Conservation (phyloP, 1,139 yeast species). For the Zhuliangozyma parablackwelliae region DNA sequence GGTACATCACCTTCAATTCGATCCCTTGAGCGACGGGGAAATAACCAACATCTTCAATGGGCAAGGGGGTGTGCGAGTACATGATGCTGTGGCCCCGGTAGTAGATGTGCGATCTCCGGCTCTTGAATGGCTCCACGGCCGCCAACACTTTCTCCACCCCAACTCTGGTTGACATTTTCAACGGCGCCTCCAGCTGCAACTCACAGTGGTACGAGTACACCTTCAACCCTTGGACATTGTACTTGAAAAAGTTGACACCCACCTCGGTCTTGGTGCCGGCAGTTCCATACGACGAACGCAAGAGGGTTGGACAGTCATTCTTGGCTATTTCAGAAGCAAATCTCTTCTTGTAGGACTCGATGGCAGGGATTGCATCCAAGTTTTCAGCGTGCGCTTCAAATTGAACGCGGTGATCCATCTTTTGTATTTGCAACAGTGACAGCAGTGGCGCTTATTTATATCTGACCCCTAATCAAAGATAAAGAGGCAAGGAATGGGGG, state of each 20-base stretch:
- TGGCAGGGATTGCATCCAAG: too few relatives aligned
- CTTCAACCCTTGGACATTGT: constrained; percentile 7
- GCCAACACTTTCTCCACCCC: constrained; percentile 7
- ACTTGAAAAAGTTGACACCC: constrained; percentile 6
- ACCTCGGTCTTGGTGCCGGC: too few relatives aligned
- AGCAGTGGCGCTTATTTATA: too few relatives aligned
- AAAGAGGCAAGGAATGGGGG: too few relatives aligned
- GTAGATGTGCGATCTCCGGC: constrained; percentile 8
- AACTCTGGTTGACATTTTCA: constrained; percentile 4
- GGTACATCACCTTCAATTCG: constrained; percentile 7
- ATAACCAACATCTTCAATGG: constrained; percentile 9
- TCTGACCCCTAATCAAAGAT: too few relatives aligned
- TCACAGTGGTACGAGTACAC: constrained; percentile 10
- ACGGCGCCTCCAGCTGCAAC: constrained; percentile 2
- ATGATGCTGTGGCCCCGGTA: constrained; percentile 8
- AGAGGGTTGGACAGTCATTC: too few relatives aligned
- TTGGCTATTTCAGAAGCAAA: too few relatives aligned
- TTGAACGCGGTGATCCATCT: too few relatives aligned
- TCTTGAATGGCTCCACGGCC: constrained; percentile 8
- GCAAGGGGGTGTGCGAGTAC: constrained; percentile 9
- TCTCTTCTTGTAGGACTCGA: too few relatives aligned
- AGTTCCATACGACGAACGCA: too few relatives aligned
- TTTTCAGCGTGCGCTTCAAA: too few relatives aligned
- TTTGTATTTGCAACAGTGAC: too few relatives aligned
- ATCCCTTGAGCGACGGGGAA: constrained; percentile 6